Base-by-base conservation (phyloP, 257 asterid species). In the Plantago major region DNA sequence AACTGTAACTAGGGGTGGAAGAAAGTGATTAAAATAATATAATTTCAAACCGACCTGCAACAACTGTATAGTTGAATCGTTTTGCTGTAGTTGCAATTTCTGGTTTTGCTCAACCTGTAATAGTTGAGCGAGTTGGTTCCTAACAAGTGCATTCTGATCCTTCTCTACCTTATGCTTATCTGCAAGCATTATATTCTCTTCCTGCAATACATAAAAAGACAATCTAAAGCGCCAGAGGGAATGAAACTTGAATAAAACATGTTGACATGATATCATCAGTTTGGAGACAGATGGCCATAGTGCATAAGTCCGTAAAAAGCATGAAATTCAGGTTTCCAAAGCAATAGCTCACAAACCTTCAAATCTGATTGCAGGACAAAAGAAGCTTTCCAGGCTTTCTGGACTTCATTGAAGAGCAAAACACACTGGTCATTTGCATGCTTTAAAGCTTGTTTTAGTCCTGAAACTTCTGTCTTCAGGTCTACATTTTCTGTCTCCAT, bases 361-460 rank as follows among this genome's bases (percentile, higher is more conserved):
- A 89, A 76, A 79, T 93, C 97, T 59, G 97, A 87, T 75, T 93
- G 95, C 81, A 93, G 76, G 3, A 93, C 79, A 67, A 71, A 84
- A 70, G 97, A 89, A 74, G 87, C 93, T 81, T 89, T 89, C 99
- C 94, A 87, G 47, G 96, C 96, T 74, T 89, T 93, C 82, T 93
- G 99, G 67, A 89, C 99, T 85, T 89, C 96, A 83, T 93, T 93
- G 78, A 80, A 85, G 71, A 89, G 94, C 66, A 93, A 81, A 67
- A 93, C 94, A 47, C 95, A 84, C 74, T 93, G 99, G 67, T 93
- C 97, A 65, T 83, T 89, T 16, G 94, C 95, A 74, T 58, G 80
- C 77, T 79, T 89, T 60, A 93, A 63, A 67, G 85, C 91, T 62
- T 86, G 91, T 67, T 79, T 84, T 11, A 80, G 63, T 61, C 78